phyloP scores from a whole-genome alignment of 306 rosid species.

The Senna tora region DNA sequence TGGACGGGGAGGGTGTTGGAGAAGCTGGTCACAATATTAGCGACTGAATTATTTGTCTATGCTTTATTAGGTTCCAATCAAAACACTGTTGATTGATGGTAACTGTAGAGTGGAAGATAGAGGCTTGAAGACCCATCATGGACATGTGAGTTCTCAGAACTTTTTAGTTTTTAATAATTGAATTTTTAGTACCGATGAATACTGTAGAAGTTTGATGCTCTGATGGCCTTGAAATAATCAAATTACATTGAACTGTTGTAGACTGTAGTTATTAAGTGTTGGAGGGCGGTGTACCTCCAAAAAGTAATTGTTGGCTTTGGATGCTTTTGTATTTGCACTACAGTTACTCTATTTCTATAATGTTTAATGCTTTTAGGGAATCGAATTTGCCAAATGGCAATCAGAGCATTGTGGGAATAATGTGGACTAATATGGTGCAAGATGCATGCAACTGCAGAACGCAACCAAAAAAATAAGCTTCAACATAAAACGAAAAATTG shows the following conservation, averaged over 20 bases:
- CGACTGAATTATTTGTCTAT: conserved; percentile 32
- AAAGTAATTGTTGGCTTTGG: conserved; percentile 11
- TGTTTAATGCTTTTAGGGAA: conserved; percentile 20
- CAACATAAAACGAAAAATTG: neutral
- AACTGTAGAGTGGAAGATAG: conserved; percentile 99
- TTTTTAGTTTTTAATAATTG: neutral
- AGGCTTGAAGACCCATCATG: conserved; percentile 98
- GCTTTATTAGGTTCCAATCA: conserved; percentile 80
- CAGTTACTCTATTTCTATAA: neutral
- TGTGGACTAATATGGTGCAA: conserved; percentile 33
- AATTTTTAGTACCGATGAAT: neutral
- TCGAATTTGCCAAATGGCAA: conserved; percentile 7
- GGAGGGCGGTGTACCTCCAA: neutral
- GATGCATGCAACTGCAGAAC: conserved; percentile 3
- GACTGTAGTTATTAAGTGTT: conserved; percentile 4
- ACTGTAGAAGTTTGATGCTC: conserved; percentile 8
- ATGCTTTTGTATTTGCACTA: neutral
- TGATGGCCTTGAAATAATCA: conserved; percentile 25
- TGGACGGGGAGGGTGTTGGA: conserved; percentile 20
- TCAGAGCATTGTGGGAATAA: conserved; percentile 2
- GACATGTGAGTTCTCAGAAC: conserved; percentile 74
- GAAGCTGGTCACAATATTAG: conserved; percentile 26
- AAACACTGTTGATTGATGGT: conserved; percentile 87
- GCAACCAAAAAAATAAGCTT: neutral
- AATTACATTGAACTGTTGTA: conserved; percentile 9